Evolutionary conservation across 345 rosid genomes (phyloP), one percentile per base, ranked within the genome.

Genomic region (Kandelia obovata): DNA sequence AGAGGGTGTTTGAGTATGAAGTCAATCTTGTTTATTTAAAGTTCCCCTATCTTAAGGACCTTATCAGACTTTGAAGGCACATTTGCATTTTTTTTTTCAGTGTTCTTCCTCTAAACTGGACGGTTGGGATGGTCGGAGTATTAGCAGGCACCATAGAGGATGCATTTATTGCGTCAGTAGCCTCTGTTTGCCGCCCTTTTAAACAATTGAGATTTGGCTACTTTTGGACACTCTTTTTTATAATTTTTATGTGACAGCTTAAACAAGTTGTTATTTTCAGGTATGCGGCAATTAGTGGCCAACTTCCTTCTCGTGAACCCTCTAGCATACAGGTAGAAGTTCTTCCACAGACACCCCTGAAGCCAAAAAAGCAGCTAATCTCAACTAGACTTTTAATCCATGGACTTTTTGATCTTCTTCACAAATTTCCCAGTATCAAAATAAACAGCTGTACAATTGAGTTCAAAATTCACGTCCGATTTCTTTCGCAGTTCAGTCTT

Each of bases 61-160:
- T 47, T 13, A 20, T 30, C 5, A 25, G 23, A 27, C 37, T 16
- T 5, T 58, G 53, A 32, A 64, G 25, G n/a, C 21, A 31, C 1
- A 15, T 59, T n/a, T 67, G 19, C 8, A 21, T 21, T 21, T 21
- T 6, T 1, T 47, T 53, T 28, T 66, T 52, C 84, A 89, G 96
- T 35, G 92, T 89, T 78, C 82, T 89, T 80, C 96, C 96, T 25
- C 78, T 89, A 27, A 87, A 84, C 68, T 89, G 92, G 92, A 89
- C 96, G 0, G 89, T 89, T 10, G 96, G 96, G 53, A 87, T 83
- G 92, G 88, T 87, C 34, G 96, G 96, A 39, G 77, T 89, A 34
- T 75, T 89, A 7, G 86, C 96, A 6, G 82, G 83, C 75, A 83
- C 92, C 6, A 34, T 84, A 0, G 90, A 89, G 70, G 96, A 87